phyloP scores from a whole-genome alignment of 306 rosid genomes.

The Acacia confusa region DNA sequence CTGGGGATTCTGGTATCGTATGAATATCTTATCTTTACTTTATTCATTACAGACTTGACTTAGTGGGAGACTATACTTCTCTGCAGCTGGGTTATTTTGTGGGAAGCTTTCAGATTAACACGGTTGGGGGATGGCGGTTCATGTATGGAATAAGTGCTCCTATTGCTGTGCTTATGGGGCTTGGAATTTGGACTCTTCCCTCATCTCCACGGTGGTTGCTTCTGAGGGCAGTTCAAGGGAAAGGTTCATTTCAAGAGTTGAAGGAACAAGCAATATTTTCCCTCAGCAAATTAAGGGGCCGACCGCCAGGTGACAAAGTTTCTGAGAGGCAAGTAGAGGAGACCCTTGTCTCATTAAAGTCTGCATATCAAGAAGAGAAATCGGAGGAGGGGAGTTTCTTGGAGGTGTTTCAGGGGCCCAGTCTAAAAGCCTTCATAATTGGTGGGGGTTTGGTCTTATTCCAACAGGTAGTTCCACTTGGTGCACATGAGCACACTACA shows the following conservation, averaged over 20 bases:
- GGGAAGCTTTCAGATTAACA: conserved; percentile 81
- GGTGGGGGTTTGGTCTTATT: conserved; percentile 94
- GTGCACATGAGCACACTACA: conserved; percentile 12
- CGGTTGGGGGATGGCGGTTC: conserved; percentile 90
- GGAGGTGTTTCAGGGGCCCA: conserved; percentile 94
- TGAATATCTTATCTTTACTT: conserved; percentile 14
- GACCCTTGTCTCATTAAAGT: conserved; percentile 63
- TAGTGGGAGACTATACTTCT: conserved; percentile 25
- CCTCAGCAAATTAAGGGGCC: conserved; percentile 78
- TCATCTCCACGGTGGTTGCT: conserved; percentile 96
- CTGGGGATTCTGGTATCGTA: conserved; percentile 87
- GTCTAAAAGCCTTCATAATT: conserved; percentile 82
- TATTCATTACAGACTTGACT: conserved; percentile 28
- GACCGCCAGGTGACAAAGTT: conserved; percentile 68
- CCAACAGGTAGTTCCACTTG: conserved; percentile 72
- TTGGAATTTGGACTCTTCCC: conserved; percentile 85
- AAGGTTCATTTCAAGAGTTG: conserved; percentile 65
- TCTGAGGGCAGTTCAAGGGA: conserved; percentile 94
- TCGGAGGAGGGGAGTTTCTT: conserved; percentile 78
- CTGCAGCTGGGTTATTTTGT: conserved; percentile 86
- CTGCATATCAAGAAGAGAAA: conserved; percentile 71
- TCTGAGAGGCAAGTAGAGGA: conserved; percentile 89
- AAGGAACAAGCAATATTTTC: conserved; percentile 73
- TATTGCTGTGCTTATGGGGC: conserved; percentile 80
- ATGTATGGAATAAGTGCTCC: conserved; percentile 93